Percentiles rank a stretch among this genome's conserved stretches.
phyloP scores from a whole-genome alignment of 1,284 basidiomycete genomes.

The Phaffia rhodozyma region DNA sequence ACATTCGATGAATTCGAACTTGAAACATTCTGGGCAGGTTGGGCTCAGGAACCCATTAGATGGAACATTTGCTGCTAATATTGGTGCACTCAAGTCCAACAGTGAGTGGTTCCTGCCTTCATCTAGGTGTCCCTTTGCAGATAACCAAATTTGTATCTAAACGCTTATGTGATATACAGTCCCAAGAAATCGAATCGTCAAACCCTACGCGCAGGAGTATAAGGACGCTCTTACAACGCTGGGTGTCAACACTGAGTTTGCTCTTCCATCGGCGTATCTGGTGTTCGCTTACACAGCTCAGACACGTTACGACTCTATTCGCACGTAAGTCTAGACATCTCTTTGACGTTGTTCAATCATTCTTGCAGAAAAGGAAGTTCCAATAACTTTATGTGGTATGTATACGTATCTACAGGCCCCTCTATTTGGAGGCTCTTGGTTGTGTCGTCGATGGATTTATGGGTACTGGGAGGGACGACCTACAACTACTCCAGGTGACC shows the following conservation, averaged over 20 bases:
- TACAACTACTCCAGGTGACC: slow-evolving; percentile 2
- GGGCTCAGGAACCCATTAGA: not conserved
- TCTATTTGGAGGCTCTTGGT: slow-evolving; percentile 11
- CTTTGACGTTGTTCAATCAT: no score
- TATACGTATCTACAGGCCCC: not conserved
- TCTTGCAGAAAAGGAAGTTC: not conserved
- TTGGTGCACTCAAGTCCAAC: not conserved
- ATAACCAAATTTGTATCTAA: not conserved
- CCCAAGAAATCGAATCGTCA: not conserved
- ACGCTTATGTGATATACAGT: not conserved
- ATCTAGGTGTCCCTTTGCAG: no score
- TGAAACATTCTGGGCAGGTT: not conserved
- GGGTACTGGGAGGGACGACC: slow-evolving; percentile 9
- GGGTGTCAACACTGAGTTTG: slow-evolving; percentile 8
- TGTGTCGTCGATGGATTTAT: not conserved
- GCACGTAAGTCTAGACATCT: no score
- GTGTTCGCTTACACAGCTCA: slow-evolving; percentile 14
- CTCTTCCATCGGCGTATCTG: not conserved
- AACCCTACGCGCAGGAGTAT: not conserved
- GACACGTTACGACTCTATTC: not conserved
- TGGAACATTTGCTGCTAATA: not conserved
- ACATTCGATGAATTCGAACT: not conserved
- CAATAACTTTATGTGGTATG: not conserved
- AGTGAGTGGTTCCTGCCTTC: not conserved
- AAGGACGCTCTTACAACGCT: not conserved